Base-by-base conservation (phyloP, 306 rosid species). In the Quercus variabilis region DNA sequence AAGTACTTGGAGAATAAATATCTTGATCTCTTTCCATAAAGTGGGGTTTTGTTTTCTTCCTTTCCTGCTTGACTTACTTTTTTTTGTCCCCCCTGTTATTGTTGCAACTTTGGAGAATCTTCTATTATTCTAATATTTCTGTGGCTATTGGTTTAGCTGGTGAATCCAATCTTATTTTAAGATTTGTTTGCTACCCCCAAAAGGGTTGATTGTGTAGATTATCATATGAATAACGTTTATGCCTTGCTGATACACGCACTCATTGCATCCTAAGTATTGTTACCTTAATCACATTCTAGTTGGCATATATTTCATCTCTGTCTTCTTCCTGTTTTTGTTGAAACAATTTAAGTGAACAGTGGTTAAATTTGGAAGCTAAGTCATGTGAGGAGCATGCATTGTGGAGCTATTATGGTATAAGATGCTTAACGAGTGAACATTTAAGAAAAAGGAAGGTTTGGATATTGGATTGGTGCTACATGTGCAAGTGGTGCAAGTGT, bases 1-100 rank as follows among this genome's bases (percentile, higher is more conserved):
- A 88, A 56, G 97, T 88, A 69, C 19, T 55, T 28, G 21, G 19
- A 49, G 15, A 49, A 56, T 55, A 33, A 31, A 76, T 20, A 13
- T 55, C 28, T 84, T 46, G 15, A 30, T 71, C 71, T 73, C 23
- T 35, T 46, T 57, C 64, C 19, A 28, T 25, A 63, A 28, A 10
- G 15, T 9, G 65, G 31, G 65, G 65, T 9, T 59, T 59, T 59
- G 15, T 59, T 59, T 59, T 59, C 31, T 59, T 59, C 65, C 23
- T 2, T 63, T 63, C 38, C 41, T 63, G 20, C n/a, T 28, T 63
- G 69, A 63, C n/a, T 26, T 28, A 13, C 2, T 28, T 63, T 62
- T 38, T 38, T 38, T 38, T 38, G 46, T 38, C 46, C 46, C 28
- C 25, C 64, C 33, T 6, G 4, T 25, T 5, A 26, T 63, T 63